Base-by-base conservation (phyloP, 768 basidiomycete genomes). In the Serendipita sp. region DNA sequence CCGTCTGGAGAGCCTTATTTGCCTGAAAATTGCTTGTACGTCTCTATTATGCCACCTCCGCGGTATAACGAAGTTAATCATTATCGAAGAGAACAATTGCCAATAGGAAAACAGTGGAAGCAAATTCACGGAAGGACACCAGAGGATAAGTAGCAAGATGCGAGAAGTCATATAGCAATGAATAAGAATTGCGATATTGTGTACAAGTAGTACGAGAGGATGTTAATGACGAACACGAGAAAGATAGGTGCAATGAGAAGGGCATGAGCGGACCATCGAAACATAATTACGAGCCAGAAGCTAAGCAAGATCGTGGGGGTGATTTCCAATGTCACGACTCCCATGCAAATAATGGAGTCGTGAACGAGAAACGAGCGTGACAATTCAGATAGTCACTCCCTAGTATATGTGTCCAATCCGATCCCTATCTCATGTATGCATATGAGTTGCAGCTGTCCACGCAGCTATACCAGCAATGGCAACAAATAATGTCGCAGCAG, bases 191-290 rank as follows among this genome's bases (percentile, higher is more conserved):
- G 55, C 55, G 34, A 60, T 60, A 60, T 60, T 23, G 11, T 60
- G 55, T 60, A 60, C 55, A 60, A 53, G 11, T 10, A 60, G 55
- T 37, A 60, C 55, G 55, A 37, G 55, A n/a, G 16, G 55, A 60
- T 34, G 55, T n/a, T 8, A 52, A 10, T 31, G 31, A n/a, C 48
- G 31, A 52, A 52, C 48, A 52, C 48, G 48, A 52, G 18, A 33
- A n/a, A 33, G n/a, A 33, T 23, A 52, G 3, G 31, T 23, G 48
- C 18, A 52, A 52, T 52, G 31, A 52, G 18, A n/a, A 52, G 48
- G 40, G 6, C 5, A 6, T 5, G 40, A 13, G 6, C 6, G 2
- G 40, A 40, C 40, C 40, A 40, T 40, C 13, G 40, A 40, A 40
- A 40, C 13, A 40, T 40, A 40, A 40, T 40, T 40, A 40, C 6